Evolutionary conservation across 192 early-diverging fungal species (phyloP).

Genomic region (Coemansia biformis): DNA sequence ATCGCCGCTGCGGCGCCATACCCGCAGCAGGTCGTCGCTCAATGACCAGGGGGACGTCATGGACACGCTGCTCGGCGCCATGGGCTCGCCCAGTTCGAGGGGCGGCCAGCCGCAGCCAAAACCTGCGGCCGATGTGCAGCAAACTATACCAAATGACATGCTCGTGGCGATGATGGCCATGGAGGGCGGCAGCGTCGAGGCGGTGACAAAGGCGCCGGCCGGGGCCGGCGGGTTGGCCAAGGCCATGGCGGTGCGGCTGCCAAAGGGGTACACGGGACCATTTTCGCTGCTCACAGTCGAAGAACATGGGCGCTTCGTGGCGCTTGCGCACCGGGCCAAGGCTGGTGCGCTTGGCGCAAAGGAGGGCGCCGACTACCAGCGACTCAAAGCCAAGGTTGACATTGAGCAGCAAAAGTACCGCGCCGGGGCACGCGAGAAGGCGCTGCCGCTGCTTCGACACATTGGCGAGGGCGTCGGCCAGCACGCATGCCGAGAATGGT

Average conservation of each 20-base stretch:
- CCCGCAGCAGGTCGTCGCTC: background rate
- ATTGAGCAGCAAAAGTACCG: constrained; percentile 38
- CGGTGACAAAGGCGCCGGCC: background rate
- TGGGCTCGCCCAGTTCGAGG: constrained; percentile 24
- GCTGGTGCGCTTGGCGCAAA: constrained; percentile 1
- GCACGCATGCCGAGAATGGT: background rate
- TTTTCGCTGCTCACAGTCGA: constrained; percentile 30
- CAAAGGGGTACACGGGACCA: constrained; percentile 25
- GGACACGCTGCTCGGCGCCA: constrained; percentile 35
- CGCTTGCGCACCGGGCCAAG: constrained; percentile 13
- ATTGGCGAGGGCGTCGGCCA: constrained; percentile 3
- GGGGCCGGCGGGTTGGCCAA: constrained; percentile 3
- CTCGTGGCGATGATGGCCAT: constrained; percentile 42
- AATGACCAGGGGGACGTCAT: constrained; percentile 24
- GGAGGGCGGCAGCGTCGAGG: constrained; percentile 10
- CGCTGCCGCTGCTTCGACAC: constrained; percentile 5
- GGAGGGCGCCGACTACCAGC: constrained; percentile 20
- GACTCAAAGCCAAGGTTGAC: constrained; percentile 24
- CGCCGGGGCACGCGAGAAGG: constrained; percentile 17
- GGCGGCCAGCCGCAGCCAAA: background rate
- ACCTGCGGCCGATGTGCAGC: background rate
- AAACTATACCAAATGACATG: constrained; percentile 30
- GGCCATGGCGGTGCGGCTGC: constrained; percentile 11
- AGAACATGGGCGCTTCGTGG: constrained; percentile 26
- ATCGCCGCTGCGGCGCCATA: too few species aligned